phyloP scores from a whole-genome alignment of 129 eudicot genomes.

The Lactuca sativa region DNA sequence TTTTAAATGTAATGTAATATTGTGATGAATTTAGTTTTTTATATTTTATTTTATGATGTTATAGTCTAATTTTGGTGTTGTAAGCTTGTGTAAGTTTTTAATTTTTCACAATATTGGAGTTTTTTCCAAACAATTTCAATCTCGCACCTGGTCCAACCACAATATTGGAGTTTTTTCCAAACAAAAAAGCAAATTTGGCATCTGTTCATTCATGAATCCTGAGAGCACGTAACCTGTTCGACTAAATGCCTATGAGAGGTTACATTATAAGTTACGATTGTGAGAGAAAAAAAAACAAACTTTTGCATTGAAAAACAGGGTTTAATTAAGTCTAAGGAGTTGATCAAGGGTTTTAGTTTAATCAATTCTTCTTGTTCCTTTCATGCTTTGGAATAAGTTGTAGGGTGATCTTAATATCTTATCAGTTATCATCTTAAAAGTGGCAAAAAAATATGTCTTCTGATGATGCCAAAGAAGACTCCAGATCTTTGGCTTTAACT shows the following conservation, averaged over 20 bases:
- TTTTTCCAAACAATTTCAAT: too few relatives aligned
- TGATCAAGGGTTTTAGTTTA: conserved; percentile 5
- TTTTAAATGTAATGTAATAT: too few relatives aligned
- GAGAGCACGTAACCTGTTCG: conserved; percentile 26
- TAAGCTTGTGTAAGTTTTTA: too few relatives aligned
- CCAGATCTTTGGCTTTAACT: conserved; percentile 88
- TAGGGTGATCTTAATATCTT: too few relatives aligned
- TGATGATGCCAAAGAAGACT: conserved; percentile 48
- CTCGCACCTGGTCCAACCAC: too few relatives aligned
- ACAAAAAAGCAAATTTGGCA: too few relatives aligned
- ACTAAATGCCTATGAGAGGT: conserved; percentile 27
- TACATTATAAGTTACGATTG: neutral
- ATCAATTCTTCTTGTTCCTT: conserved; percentile 8
- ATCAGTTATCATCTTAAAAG: too few relatives aligned
- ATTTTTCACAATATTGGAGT: too few relatives aligned
- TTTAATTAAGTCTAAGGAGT: neutral
- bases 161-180: too few relatives aligned
- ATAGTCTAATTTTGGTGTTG: too few relatives aligned
- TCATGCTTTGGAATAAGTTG: neutral
- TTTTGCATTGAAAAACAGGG: conserved; percentile 20
- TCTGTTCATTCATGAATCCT: neutral
- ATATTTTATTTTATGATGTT: too few relatives aligned
- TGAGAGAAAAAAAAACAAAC: neutral
- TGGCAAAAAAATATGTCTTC: conserved; percentile 33
- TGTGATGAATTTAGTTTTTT: too few relatives aligned